These are phyloP conservation scores for Talaromyces sp. DNA, from an alignment of 2,329 filamentous ascomycete genomes.

Conservation along the genomic window DNA sequence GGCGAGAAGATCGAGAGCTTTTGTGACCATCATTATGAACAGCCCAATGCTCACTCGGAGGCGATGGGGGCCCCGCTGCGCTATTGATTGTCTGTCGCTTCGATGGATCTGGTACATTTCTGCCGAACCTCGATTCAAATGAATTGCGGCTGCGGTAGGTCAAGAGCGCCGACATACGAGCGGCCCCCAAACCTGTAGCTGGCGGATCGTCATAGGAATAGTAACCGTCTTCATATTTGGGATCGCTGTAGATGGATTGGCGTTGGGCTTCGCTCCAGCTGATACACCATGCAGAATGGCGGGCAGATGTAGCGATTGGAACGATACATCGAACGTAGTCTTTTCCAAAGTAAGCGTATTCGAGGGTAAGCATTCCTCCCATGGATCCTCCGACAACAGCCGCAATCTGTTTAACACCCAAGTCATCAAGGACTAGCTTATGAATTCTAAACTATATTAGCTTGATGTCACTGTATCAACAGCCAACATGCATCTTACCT, in stretches of 20 bases:
- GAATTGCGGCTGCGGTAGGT: conserved; percentile 97
- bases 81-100: conserved; percentile 80
- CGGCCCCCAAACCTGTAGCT: conserved; percentile 79
- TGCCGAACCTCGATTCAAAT: conserved; percentile 90
- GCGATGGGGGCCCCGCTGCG: conserved; percentile 55
- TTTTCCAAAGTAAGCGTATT: conserved; percentile 69
- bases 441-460: conserved; percentile 43
- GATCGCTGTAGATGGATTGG: conserved; percentile 85
- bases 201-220: conserved; percentile 86
- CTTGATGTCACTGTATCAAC: neutral
- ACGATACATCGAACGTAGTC: conserved; percentile 54
- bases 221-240: conserved; percentile 97
- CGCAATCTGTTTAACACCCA: conserved; percentile 54
- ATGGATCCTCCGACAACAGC: conserved; percentile 57
- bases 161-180: conserved; percentile 92
- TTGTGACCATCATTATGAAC: conserved; percentile 81
- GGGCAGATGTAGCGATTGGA: conserved; percentile 55
- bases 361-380: conserved; percentile 57
- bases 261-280: conserved; percentile 58
- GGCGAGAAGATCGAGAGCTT: conserved; percentile 55
- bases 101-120: conserved; percentile 83
- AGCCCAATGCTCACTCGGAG: conserved; percentile 69
- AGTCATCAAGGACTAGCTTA: conserved; percentile 53
- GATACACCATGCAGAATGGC: conserved; percentile 58
- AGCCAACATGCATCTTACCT: conserved; percentile 59